Base-by-base conservation (phyloP, 306 rosid species). In the Lupinus albus region DNA sequence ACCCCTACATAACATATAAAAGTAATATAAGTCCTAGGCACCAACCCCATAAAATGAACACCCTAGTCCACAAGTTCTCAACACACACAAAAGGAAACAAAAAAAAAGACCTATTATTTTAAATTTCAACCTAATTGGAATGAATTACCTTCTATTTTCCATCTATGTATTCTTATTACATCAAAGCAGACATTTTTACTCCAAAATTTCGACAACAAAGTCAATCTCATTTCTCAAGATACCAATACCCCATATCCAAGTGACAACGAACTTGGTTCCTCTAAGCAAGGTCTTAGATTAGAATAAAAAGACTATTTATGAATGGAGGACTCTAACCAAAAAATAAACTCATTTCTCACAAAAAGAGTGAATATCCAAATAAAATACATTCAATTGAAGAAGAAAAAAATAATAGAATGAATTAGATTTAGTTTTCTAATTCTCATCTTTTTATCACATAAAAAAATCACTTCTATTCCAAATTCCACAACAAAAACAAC, bases 1-100 rank as follows among this genome's bases (percentile, higher is more conserved):
- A 93, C 67, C 97, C 98, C 98, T 92, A 51, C 11, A 70, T 56
- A 35, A 9, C 2, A 58, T 35, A 14, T 7, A 64, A 42, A 78
- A 10, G 46, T 9, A 71, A 45, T 49, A 64, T 15, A 28, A 74
- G 64, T 69, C 70, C 36, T 7, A 38, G 6, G 68, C 61, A 65
- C 70, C 36, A 9, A 38, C 7, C 55, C 7, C 55, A 53, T 13
- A 61, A 42, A 64, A 51, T 14, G 16, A 63, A 70, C 55, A 55
- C 35, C 55, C 50, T 59, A 48, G 25, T 20, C 25, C 25, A 20
- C 25, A 20, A 20, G 25, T 20, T 20, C 72, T 56, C 15, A 28
- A 2, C 42, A 46, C 20, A 46, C 20, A 20, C 1, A 20, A 20
- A 20, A 20, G 25, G 25, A 1, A 20, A 20, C 25, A 20, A 20